phyloP scores from a whole-genome alignment of 306 rosid species.

The Begonia loranthoides region DNA sequence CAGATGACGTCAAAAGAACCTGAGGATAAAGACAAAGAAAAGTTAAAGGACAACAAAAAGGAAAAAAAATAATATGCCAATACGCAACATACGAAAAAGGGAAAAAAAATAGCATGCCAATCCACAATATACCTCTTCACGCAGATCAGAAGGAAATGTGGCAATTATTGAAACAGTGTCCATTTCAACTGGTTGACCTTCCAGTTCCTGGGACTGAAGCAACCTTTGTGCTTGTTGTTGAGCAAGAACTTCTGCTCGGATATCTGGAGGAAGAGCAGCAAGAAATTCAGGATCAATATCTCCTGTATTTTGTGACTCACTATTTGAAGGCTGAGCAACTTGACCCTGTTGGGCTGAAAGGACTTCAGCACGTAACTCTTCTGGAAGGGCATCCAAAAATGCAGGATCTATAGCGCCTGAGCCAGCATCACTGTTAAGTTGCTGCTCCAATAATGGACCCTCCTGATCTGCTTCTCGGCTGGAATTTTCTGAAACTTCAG shows the following conservation, averaged over 20 bases:
- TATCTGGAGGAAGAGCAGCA: constrained; percentile 95
- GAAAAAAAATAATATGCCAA: constrained; percentile 1
- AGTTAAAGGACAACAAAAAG: background rate
- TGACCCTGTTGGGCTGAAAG: constrained; percentile 92
- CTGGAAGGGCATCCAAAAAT: constrained; percentile 94
- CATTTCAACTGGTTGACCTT: constrained; percentile 98
- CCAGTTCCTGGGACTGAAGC: constrained; percentile 92
- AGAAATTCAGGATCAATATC: constrained; percentile 99
- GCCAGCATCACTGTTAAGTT: constrained; percentile 54
- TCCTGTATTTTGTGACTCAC: constrained; percentile 55
- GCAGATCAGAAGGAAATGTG: constrained; percentile 87
- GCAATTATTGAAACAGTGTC: constrained; percentile 97
- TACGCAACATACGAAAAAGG: background rate
- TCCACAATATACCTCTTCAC: constrained; percentile 64
- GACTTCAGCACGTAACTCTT: constrained; percentile 93
- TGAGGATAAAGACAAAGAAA: constrained; percentile 15
- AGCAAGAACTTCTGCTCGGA: constrained; percentile 94
- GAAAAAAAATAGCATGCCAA: background rate
- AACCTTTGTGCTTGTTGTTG: constrained; percentile 94
- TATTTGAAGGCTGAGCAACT: constrained; percentile 60
- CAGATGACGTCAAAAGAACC: constrained; percentile 96
- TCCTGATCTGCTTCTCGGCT: constrained; percentile 87
- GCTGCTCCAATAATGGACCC: constrained; percentile 55
- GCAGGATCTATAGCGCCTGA: constrained; percentile 95
- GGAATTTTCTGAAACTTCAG: constrained; percentile 88